phyloP scores from a whole-genome alignment of 257 asterid species.

The Solanum medicagineum region DNA sequence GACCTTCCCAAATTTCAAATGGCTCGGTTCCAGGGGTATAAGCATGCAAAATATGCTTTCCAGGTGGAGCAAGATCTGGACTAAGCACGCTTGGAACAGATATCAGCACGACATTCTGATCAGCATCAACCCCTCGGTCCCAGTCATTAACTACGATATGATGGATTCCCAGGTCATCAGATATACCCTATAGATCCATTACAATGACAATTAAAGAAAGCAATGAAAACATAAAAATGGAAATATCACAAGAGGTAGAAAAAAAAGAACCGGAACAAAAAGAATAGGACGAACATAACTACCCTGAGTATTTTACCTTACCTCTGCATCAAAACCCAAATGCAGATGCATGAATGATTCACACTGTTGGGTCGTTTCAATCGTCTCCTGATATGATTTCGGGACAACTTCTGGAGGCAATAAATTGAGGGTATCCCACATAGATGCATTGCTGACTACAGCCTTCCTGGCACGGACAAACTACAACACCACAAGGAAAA shows the following conservation, averaged over 20 bases:
- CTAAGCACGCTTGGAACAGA: conserved; percentile 81
- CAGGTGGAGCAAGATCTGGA: conserved; percentile 81
- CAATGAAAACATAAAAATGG: neutral
- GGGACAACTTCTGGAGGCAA: conserved; percentile 67
- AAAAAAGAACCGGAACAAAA: neutral
- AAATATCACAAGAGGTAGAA: neutral
- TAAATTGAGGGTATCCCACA: conserved; percentile 86
- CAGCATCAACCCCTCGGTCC: conserved; percentile 92
- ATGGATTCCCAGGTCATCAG: conserved; percentile 79
- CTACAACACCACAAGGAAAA: conserved; percentile 21
- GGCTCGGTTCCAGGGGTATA: conserved; percentile 96
- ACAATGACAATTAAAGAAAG: neutral
- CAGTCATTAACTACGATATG: conserved; percentile 91
- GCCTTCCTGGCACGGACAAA: conserved; percentile 81
- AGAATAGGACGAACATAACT: neutral
- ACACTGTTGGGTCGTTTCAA: conserved; percentile 67
- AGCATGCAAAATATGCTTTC: conserved; percentile 83
- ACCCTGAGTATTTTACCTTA: conserved; percentile 9
- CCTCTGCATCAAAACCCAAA: conserved; percentile 82
- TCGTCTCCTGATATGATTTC: conserved; percentile 43
- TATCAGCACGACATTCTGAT: conserved; percentile 85
- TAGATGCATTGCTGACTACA: conserved; percentile 90
- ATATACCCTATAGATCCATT: conserved; percentile 40
- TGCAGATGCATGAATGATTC: conserved; percentile 99
- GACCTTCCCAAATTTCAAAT: conserved; percentile 78